Percentiles rank a stretch among this genome's conserved stretches.
phyloP scores from a whole-genome alignment of 2,329 filamentous ascomycete species.

The Penicillium sclerotigenum region DNA sequence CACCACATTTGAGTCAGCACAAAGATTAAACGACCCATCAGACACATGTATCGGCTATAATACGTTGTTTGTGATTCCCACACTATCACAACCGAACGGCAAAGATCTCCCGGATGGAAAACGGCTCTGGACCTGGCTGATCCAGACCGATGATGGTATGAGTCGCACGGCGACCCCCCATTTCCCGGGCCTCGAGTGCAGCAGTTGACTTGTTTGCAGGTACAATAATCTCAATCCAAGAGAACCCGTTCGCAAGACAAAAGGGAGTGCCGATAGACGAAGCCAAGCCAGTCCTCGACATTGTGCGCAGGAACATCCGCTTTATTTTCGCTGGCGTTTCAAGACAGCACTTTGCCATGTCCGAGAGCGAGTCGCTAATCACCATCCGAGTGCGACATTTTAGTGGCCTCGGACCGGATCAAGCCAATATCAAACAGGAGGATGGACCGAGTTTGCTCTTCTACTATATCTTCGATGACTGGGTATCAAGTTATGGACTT shows the following conservation, averaged over 20 bases:
- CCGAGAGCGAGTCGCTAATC: conserved; percentile 51
- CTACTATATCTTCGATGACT: conserved; percentile 67
- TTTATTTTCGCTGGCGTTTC: conserved; percentile 63
- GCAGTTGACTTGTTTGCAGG: conserved; percentile 40
- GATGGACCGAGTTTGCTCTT: conserved; percentile 62
- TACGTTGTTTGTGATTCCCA: conserved; percentile 49
- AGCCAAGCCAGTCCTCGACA: conserved; percentile 29
- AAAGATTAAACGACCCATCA: conserved; percentile 30
- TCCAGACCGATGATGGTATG: conserved; percentile 63
- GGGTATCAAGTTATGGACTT: conserved; percentile 60
- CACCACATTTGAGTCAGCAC: conserved; percentile 7
- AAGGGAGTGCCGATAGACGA: conserved; percentile 30
- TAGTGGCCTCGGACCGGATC: conserved; percentile 28
- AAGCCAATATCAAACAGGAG: conserved; percentile 40
- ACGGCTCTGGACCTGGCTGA: conserved; percentile 68
- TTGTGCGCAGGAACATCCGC: conserved; percentile 55
- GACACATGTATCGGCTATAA: conserved; percentile 71
- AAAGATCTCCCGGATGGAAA: conserved; percentile 47
- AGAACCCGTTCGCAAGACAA: conserved; percentile 54
- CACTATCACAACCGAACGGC: conserved; percentile 40
- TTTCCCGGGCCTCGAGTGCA: background rate
- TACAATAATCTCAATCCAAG: conserved; percentile 68
- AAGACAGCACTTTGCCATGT: conserved; percentile 46
- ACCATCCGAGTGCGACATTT: conserved; percentile 46
- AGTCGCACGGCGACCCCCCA: background rate